These are phyloP conservation scores for Tuber borchii DNA, from an alignment of 495 filamentous ascomycete species.

Conservation along the genomic window DNA sequence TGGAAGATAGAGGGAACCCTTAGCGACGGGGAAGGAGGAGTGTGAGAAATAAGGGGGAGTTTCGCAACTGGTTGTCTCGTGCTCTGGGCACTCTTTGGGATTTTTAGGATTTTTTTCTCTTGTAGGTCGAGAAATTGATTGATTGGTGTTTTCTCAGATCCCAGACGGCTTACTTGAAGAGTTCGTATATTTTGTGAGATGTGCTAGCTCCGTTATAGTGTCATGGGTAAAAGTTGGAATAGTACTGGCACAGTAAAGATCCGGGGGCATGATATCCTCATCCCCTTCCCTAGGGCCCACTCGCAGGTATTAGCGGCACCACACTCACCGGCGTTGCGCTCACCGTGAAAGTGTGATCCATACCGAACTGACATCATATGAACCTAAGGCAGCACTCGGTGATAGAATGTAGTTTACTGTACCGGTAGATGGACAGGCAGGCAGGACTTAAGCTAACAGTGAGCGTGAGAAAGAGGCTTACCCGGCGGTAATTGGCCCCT, in stretches of 20 bases:
- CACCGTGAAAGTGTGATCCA: background rate
- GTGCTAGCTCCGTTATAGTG: background rate
- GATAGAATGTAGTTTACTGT: background rate
- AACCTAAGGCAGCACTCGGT: background rate
- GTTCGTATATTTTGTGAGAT: background rate
- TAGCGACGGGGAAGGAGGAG: background rate
- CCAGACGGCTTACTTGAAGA: background rate
- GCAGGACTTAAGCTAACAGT: background rate
- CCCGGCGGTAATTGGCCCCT: background rate
- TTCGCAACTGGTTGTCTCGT: background rate
- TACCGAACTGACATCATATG: background rate
- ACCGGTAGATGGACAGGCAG: background rate
- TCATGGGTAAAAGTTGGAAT: background rate
- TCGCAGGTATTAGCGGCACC: background rate
- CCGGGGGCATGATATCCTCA: background rate
- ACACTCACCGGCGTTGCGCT: background rate
- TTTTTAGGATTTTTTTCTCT: background rate
- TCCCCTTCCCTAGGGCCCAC: background rate
- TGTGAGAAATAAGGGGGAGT: background rate
- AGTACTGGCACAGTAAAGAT: background rate
- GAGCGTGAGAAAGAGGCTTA: background rate
- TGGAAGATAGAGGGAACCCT: background rate
- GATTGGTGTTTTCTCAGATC: background rate
- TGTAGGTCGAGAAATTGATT: background rate
- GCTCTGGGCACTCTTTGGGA: background rate